These are phyloP conservation scores for Ustilago shanxiensis DNA, from an alignment of 1,284 basidiomycete species.

Conservation along the genomic window DNA sequence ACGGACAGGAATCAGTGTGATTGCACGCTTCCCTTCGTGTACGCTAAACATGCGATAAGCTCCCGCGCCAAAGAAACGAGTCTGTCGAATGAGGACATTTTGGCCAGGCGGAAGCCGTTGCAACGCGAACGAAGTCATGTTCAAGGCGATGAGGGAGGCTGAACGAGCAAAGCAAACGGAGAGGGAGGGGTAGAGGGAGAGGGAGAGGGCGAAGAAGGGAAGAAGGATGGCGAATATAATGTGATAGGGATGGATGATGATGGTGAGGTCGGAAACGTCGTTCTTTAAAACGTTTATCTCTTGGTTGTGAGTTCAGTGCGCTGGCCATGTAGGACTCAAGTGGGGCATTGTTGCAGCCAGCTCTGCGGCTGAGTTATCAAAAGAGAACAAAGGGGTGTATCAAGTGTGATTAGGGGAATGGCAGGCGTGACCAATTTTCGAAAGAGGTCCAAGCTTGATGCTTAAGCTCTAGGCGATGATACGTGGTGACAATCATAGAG, in stretches of 20 bases:
- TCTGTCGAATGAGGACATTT: neutral
- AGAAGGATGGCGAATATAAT: too few species aligned
- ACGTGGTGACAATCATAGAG: constrained; percentile 12
- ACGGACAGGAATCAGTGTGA: neutral
- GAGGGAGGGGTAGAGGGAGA: neutral
- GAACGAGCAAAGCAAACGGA: too few species aligned
- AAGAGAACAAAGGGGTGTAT: constrained; percentile 3
- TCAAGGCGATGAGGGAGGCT: neutral
- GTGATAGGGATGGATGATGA: neutral
- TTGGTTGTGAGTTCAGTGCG: neutral
- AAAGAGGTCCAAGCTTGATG: constrained; percentile 12
- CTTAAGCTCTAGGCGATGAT: neutral
- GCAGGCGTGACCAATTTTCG: constrained; percentile 9
- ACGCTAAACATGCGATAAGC: neutral
- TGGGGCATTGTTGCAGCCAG: neutral
- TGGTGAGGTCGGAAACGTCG: neutral
- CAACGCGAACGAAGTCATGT: constrained; percentile 16
- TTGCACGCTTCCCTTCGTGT: neutral
- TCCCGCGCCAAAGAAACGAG: neutral
- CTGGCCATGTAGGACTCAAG: neutral
- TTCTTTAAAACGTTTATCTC: neutral
- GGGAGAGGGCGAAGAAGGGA: neutral
- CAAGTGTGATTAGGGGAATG: constrained; percentile 10
- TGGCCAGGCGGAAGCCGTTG: constrained; percentile 11
- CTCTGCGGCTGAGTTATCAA: neutral